Conservation (phyloP, 192 early-diverging fungal genomes). For the Coemansia sp. region DNA sequence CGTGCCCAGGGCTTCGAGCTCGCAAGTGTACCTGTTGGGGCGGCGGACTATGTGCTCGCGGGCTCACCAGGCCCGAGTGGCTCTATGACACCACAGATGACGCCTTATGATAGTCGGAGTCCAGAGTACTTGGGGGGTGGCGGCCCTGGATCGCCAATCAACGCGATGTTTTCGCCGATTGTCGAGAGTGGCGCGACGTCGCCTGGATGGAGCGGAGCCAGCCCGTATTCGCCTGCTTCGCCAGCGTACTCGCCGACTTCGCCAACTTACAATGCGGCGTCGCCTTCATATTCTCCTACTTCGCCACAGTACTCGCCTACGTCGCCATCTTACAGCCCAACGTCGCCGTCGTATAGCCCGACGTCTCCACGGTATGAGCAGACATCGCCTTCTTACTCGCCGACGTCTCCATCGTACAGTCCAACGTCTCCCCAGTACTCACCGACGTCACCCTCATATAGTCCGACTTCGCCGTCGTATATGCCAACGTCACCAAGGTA, state of each 20-base stretch:
- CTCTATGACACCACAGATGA: slow-evolving; percentile 69
- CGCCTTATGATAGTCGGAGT: slow-evolving; percentile 77
- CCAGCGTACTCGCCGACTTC: slow-evolving; percentile 70
- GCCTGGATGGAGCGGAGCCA: slow-evolving; percentile 59
- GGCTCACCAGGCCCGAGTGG: slow-evolving; percentile 59
- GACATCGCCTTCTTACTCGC: slow-evolving; percentile 66
- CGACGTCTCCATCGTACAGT: slow-evolving; percentile 62
- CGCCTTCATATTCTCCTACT: slow-evolving; percentile 70
- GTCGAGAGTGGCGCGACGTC: slow-evolving; percentile 72
- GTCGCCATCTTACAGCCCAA: slow-evolving; percentile 64
- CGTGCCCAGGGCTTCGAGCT: slow-evolving; percentile 58
- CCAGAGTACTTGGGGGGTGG: slow-evolving; percentile 61
- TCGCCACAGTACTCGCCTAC: slow-evolving; percentile 65
- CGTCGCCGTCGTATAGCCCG: slow-evolving; percentile 67
- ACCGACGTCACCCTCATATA: slow-evolving; percentile 58
- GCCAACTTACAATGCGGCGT: slow-evolving; percentile 71
- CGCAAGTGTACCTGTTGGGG: slow-evolving; percentile 53
- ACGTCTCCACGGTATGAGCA: slow-evolving; percentile 64
- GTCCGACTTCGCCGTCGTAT: slow-evolving; percentile 69
- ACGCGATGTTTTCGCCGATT: slow-evolving; percentile 83
- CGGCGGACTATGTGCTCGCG: slow-evolving; percentile 56
- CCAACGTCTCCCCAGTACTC: slow-evolving; percentile 44
- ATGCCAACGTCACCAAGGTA: slow-evolving; percentile 73
- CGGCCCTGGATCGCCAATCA: slow-evolving; percentile 67
- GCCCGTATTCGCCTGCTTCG: slow-evolving; percentile 58